These are phyloP conservation scores for Mycena sp. DNA, from an alignment of 1,284 basidiomycete genomes.

Conservation along the genomic window DNA sequence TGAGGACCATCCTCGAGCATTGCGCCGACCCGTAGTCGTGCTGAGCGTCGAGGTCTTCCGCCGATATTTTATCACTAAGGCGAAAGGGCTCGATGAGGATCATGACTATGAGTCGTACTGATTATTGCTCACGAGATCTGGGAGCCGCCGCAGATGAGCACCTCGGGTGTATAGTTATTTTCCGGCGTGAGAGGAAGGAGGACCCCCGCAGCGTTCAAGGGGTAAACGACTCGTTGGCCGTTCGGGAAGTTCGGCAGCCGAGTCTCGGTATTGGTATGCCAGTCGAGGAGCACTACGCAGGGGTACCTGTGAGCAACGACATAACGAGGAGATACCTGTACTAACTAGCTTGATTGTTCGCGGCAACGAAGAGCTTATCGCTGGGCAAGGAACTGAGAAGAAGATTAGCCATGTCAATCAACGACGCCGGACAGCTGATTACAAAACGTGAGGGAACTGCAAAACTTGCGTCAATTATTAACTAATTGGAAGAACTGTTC, in stretches of 20 bases:
- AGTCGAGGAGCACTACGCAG: constrained; percentile 42
- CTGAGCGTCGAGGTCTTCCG: constrained; percentile 25
- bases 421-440: neutral
- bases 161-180: constrained; percentile 46
- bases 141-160: constrained; percentile 54
- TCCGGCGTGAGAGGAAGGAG: constrained; percentile 45
- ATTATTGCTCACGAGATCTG: constrained; percentile 18
- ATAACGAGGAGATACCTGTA: neutral
- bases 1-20: constrained; percentile 47
- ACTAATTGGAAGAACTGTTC: neutral
- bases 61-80: constrained; percentile 36
- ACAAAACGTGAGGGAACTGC: constrained; percentile 26
- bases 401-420: neutral
- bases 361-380: constrained; percentile 20
- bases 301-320: neutral
- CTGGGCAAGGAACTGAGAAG: constrained; percentile 12
- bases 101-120: neutral
- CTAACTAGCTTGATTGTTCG: constrained; percentile 25
- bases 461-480: neutral
- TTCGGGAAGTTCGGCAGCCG: constrained; percentile 61
- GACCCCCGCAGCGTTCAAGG: constrained; percentile 58
- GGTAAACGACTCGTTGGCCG: constrained; percentile 62
- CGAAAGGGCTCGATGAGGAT: neutral
- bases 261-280: constrained; percentile 54
- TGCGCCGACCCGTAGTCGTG: constrained; percentile 48